Base-by-base conservation (phyloP, 805 yeast species). In the Pichia nakasei region DNA sequence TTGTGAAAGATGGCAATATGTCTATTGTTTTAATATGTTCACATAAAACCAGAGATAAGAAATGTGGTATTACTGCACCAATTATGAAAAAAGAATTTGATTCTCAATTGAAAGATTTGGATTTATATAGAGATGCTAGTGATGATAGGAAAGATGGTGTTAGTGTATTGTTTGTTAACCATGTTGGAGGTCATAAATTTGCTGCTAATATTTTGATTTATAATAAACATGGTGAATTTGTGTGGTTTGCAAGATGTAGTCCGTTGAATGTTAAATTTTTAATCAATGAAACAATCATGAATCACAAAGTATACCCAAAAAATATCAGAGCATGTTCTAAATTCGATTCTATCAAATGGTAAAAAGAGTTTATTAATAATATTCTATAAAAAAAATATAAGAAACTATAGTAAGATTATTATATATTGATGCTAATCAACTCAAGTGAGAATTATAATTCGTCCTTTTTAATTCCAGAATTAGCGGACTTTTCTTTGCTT, bases 21-120 rank as follows among this genome's bases (percentile, higher is more conserved):
- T 60, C 82, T 1, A 75, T 72, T 53, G 69, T 91, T 2, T 72
- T 93, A 39, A 62, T 93, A 41, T 91, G 98, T 56, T 89, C 97
- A 0, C 98, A 91, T 63, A 70, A 72, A 40, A 85, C 94, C 11
- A 79, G 97, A 61, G 98, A 91, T 59, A 89, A 87, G 60, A 70
- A 91, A 48, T 91, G 98, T 64, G 97, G 96, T 39, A 69, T 87
- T 38, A 86, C 97, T 1, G 97, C 97, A 0, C 97, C 97, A 13
- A 73, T 86, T 32, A 73, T 91, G 80, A 82, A 80, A 57, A 80
- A 76, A 51, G 87, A 84, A 48, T 76, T 91, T 60, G 94, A 87
- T 38, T 59, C 72, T 9, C 75, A 82, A 51, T 67, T 91, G 36
- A 69, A 94, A 46, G 85, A 85, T 5, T 67, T 74, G 31, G 94